Evolutionary conservation across 179 eudicot species (phyloP).

Genomic region (Corrigiola litoralis): DNA sequence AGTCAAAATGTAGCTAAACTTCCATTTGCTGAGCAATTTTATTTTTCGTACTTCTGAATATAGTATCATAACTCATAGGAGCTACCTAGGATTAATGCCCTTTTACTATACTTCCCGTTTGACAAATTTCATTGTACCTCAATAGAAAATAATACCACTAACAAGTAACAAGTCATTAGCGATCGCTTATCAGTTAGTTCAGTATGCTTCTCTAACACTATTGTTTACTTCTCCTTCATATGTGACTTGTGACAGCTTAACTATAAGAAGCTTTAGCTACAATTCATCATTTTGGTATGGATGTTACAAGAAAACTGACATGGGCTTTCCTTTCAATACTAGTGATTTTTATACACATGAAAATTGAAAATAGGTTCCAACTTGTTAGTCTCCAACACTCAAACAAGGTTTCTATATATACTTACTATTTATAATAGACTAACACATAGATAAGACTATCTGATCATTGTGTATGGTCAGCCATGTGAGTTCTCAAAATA

Average conservation of each 20-base stretch:
- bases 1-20: constrained; percentile 3
- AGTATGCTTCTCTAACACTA: background rate
- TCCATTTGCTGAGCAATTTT: background rate
- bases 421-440: background rate
- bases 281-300: constrained; percentile 11
- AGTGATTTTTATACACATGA: background rate
- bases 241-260: constrained; percentile 19
- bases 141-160: background rate
- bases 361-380: too few relatives aligned
- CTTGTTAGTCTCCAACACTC: background rate
- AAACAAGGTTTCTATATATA: background rate
- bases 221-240: background rate
- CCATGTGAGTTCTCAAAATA: too few relatives aligned
- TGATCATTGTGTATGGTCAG: background rate
- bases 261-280: constrained; percentile 10
- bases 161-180: background rate
- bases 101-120: too few relatives aligned
- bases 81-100: too few relatives aligned
- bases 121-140: too few relatives aligned
- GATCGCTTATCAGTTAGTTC: background rate
- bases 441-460: background rate
- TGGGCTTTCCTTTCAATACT: background rate
- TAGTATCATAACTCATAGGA: too few relatives aligned
- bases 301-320: constrained; percentile 7
- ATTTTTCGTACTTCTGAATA: background rate